Evolutionary conservation across 192 early-diverging fungal genomes (phyloP), one percentile per base, ranked within the genome.

Genomic region (Coemansia sp.): DNA sequence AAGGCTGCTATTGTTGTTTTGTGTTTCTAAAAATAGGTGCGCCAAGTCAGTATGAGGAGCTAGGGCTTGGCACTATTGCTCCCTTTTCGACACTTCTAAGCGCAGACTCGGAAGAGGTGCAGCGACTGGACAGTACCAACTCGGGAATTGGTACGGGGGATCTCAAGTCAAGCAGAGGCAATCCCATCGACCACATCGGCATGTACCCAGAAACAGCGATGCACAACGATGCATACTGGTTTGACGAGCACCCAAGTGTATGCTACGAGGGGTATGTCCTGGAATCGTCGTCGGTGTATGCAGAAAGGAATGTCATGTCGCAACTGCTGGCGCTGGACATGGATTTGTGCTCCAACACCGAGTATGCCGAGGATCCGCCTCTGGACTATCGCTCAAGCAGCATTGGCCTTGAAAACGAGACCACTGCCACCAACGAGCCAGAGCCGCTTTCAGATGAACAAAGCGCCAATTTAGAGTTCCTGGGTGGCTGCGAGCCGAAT

Each of bases 401-500:
- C 12, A 31, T 54, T 54, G 51, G 17, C 2, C 27, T 54, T 22
- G 51, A 31, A 54, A 31, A 25, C 6, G 51, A 54, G 25, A 29
- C 12, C 27, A 7, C 27, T 1, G 15, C 27, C 17, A 32, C 29
- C 5, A 14, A 54, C 6, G 51, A 54, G 6, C 51, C 51, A 54
- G 47, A 29, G 24, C 10, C 25, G 25, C 3, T 51, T 29, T 51
- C 27, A 24, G 47, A 29, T 12, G 12, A 29, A 4, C 14, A 54
- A 27, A 25, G 51, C 27, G 27, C 15, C 51, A 24, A 59, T 12
- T 31, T 24, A 20, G 22, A 24, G 10, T 22, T 57, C 40, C 31
- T 61, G 47, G 25, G 35, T 6, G 65, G 36, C 25, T 73, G 70
- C 37, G 74, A 82, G 57, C 67, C 56, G 7, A 82, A 82, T 41